These are phyloP conservation scores for Calycina herbarum DNA, from an alignment of 2,329 filamentous ascomycete genomes.

Conservation along the genomic window DNA sequence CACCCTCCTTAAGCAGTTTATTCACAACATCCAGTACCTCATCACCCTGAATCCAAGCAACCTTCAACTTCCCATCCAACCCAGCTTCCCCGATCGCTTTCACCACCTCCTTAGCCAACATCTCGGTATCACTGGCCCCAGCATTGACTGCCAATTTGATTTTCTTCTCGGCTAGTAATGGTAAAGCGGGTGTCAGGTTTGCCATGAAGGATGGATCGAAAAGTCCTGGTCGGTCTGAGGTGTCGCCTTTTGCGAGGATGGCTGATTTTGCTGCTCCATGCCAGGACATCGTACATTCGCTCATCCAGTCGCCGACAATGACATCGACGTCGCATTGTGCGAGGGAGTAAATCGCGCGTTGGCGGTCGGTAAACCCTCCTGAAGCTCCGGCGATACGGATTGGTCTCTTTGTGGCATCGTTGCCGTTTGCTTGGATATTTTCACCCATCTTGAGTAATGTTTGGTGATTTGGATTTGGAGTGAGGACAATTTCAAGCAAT, in stretches of 20 bases:
- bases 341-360: conserved; percentile 44
- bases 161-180: conserved; percentile 46
- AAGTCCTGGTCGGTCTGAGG: conserved; percentile 7
- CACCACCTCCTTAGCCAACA: conserved; percentile 38
- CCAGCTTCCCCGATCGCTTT: conserved; percentile 13
- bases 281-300: conserved; percentile 39
- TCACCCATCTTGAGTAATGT: conserved; percentile 8
- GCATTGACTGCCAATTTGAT: conserved; percentile 56
- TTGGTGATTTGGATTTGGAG: not conserved
- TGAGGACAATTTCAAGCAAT: not conserved
- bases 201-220: conserved; percentile 21
- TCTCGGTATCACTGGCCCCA: conserved; percentile 51
- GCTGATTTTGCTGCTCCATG: conserved; percentile 33
- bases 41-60: conserved; percentile 48
- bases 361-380: conserved; percentile 46
- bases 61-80: conserved; percentile 36
- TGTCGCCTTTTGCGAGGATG: conserved; percentile 21
- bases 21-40: conserved; percentile 41
- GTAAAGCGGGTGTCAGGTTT: conserved; percentile 35
- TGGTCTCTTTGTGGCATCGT: conserved; percentile 35
- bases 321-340: conserved; percentile 45
- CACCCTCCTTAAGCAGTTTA: conserved; percentile 15
- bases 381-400: conserved; percentile 46
- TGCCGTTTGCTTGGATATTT: conserved; percentile 16
- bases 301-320: conserved; percentile 51